A percentile compares a stretch with the other conserved stretches of the same genome.
Evolutionary conservation across 2,329 filamentous ascomycete genomes (phyloP).

Genomic region (Diaporthe sp.): DNA sequence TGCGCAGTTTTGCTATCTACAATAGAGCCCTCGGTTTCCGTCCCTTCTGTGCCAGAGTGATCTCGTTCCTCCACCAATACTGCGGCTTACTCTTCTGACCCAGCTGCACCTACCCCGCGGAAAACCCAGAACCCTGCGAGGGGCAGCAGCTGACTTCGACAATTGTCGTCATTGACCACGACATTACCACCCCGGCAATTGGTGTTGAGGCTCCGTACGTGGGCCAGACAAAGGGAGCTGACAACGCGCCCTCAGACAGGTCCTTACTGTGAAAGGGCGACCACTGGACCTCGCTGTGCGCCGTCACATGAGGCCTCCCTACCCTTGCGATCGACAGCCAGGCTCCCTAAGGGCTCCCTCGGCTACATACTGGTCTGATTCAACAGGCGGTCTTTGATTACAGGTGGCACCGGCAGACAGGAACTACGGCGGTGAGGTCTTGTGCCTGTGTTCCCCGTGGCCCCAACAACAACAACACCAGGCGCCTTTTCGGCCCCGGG

Average conservation of each 20-base stretch:
- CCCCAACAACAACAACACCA: neutral
- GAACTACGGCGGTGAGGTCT: neutral
- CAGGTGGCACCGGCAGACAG: neutral
- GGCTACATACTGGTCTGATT: neutral
- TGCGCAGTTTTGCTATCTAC: neutral
- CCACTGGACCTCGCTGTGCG: neutral
- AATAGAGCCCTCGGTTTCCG: constrained; percentile 12
- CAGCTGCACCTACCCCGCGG: constrained; percentile 8
- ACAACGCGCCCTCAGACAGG: neutral
- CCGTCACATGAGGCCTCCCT: neutral
- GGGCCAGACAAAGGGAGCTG: neutral
- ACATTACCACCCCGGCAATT: neutral
- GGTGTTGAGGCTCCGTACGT: neutral
- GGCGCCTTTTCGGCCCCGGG: constrained; percentile 20
- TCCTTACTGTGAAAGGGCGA: neutral
- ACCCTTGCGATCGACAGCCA: neutral
- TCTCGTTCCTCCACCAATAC: constrained; percentile 16
- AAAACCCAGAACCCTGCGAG: neutral
- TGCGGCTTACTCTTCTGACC: neutral
- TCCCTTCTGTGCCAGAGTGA: neutral
- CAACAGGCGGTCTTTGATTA: neutral
- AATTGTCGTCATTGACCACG: constrained; percentile 5
- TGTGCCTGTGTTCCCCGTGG: neutral
- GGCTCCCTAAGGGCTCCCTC: neutral
- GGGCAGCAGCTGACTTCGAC: constrained; percentile 9